Percentiles rank a stretch among this genome's conserved stretches.
Evolutionary conservation across 257 asterid species (phyloP).

Genomic region (Pogostemon cablin): DNA sequence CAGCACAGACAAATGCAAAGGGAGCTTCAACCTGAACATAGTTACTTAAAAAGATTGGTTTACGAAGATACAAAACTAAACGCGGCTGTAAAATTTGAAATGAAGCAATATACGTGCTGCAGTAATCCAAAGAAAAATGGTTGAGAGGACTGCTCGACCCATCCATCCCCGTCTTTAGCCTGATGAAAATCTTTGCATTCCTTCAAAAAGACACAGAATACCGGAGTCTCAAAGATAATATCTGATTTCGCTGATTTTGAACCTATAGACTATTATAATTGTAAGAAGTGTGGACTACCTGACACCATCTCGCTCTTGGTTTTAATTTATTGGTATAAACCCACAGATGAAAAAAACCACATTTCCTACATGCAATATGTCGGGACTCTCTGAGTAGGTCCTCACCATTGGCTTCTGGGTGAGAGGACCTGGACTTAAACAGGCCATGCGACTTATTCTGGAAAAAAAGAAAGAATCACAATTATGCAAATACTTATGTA

Average conservation of each 20-base stretch:
- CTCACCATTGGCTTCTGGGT: constrained; percentile 57
- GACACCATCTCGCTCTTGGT: constrained; percentile 98
- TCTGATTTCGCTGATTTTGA: not conserved
- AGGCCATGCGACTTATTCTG: constrained; percentile 69
- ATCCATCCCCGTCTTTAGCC: constrained; percentile 98
- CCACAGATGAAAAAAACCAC: constrained; percentile 84
- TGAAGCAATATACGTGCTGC: constrained; percentile 61
- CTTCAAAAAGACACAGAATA: constrained; percentile 45
- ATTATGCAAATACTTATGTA: constrained; percentile 16
- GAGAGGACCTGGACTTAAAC: constrained; percentile 52
- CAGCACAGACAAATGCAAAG: constrained; percentile 85
- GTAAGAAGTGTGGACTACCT: constrained; percentile 52
- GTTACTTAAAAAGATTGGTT: constrained; percentile 20
- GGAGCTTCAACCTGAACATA: constrained; percentile 75
- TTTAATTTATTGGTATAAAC: constrained; percentile 65
- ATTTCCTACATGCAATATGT: constrained; percentile 84
- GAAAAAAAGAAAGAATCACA: constrained; percentile 24
- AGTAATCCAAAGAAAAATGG: constrained; percentile 82
- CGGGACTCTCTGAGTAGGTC: constrained; percentile 63
- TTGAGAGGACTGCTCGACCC: constrained; percentile 94
- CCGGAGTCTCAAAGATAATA: not conserved
- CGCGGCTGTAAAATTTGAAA: constrained; percentile 1
- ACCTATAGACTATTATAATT: not conserved
- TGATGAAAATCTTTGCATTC: constrained; percentile 93
- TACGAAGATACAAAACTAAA: constrained; percentile 25